Base-by-base conservation (phyloP, 1,284 basidiomycete species). In the Cutaneotrichosporon sp. region DNA sequence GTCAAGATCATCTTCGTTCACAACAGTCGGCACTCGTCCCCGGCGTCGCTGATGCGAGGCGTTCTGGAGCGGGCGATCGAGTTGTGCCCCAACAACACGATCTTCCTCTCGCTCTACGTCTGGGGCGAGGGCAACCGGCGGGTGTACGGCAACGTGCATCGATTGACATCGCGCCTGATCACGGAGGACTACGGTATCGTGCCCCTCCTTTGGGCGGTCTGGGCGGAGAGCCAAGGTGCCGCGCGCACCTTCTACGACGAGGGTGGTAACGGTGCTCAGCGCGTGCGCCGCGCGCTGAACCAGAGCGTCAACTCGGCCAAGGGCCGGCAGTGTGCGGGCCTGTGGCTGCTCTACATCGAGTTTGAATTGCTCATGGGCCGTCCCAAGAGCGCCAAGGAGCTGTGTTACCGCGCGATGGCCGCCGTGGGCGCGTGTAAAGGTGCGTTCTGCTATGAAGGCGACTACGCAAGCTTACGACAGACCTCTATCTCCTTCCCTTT, bases 401-500 rank as follows among this genome's bases (percentile, higher is more conserved):
- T 95, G 50, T 80, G 94, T 24, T 92, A 88, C 73, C 85, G 89
- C 51, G 92, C 92, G 0, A 83, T 95, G 18, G 83, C 84, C n/a
- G 88, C 90, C 3, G 52, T 77, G 2, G 76, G 76, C 10, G 74
- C 71, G 1, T 75, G 73, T 54, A 80, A 79, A 67, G 68, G 78
- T 79, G 31, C 58, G 72, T 58, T 11, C 36, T 45, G 36, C 25
- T 11, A 46, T n/a, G n/a, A n/a, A n/a, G n/a, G n/a, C n/a, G n/a
- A n/a, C n/a, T n/a, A n/a, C n/a, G 9, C 20, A 16, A 18, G 34
- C 56, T 59, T 54, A 65, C 46, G 4, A 60, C 76, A 95, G 93
- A 88, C 42, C 79, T 97, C 54, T 95, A 95, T 82, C 81, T 97
- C 59, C 73, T 93, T 22, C 90, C 92, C 5, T 97, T 95, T 79